Base-by-base conservation (phyloP, 805 yeast species). In the Hemisphaericaspora nanyangensis region DNA sequence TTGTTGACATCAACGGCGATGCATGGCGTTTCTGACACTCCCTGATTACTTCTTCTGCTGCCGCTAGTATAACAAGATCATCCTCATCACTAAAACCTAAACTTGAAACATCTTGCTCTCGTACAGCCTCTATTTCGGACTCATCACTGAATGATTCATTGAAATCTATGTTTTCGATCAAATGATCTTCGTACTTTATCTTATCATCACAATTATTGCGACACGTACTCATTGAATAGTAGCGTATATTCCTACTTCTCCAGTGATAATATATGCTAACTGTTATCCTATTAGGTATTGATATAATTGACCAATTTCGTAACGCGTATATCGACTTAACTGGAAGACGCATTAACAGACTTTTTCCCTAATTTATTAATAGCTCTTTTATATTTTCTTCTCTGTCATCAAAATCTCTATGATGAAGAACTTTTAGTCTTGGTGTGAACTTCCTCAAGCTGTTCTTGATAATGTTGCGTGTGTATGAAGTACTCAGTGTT, bases 51-150 rank as follows among this genome's bases (percentile, higher is more conserved):
- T 8, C 26, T 22, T 22, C 12, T 3, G 32, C 36, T 11, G 37
- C 43, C 11, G 24, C 17, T 26, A 34, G 33, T 12, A 31, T 26
- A 10, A 24, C 29, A 22, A 25, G 16, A 29, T 39, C 43, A 24
- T 39, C 43, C 16, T 39, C 34, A 35, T 40, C 43, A 27, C 38
- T 36, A 17, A 40, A 40, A 6, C 31, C 43, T 6, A 27, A 30
- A 15, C 20, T 27, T 22, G 11, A 8, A 5, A 8, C 5, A 22
- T 2, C 3, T 22, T 3, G 11, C 11, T 22, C 26, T 5, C 11
- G 26, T 13, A 17, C n/a, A 17, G n/a, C 10, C 12, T 10, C 31
- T 8, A 29, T 29, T 10, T 17, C 31, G 3, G 31, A 29, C 11
- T 29, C 31, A 17, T 29, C 31, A 5, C n/a, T 29, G 18, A 29